Conservation (phyloP, 495 filamentous ascomycete species). For the Xylaria longipes region DNA sequence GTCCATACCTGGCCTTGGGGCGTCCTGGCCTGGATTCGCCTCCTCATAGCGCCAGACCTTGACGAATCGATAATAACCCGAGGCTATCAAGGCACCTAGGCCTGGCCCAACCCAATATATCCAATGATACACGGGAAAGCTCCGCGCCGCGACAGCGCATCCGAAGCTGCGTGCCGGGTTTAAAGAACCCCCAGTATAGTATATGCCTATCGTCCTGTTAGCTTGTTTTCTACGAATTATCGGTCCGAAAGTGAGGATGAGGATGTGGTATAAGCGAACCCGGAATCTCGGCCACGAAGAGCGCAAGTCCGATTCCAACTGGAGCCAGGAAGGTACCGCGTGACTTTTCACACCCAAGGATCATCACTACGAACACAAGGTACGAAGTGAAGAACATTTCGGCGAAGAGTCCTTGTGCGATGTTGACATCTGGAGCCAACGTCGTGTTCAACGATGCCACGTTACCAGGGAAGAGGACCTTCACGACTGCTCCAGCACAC, state of each 20-base stretch:
- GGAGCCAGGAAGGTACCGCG: slow-evolving; percentile 76
- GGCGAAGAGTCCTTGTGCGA: slow-evolving; percentile 70
- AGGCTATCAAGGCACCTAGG: slow-evolving; percentile 68
- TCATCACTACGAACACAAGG: slow-evolving; percentile 74
- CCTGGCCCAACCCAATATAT: slow-evolving; percentile 71
- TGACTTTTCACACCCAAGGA: slow-evolving; percentile 77
- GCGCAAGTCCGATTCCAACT: slow-evolving; percentile 71
- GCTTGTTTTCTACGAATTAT: not conserved
- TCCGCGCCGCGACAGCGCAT: slow-evolving; percentile 52
- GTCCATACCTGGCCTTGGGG: not conserved
- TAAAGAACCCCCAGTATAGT: slow-evolving; percentile 61
- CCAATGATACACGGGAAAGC: slow-evolving; percentile 58
- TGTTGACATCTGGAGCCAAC: slow-evolving; percentile 61
- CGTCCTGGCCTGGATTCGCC: slow-evolving; percentile 77
- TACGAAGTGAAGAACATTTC: slow-evolving; percentile 78
- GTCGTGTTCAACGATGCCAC: slow-evolving; percentile 59
- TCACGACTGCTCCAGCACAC: slow-evolving; percentile 59
- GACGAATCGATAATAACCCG: slow-evolving; percentile 69
- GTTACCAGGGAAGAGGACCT: slow-evolving; percentile 57
- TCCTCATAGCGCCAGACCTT: slow-evolving; percentile 73
- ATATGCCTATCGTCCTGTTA: slow-evolving; percentile 49
- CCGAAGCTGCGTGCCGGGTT: slow-evolving; percentile 62
- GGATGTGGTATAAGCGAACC: slow-evolving; percentile 55
- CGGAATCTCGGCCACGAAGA: slow-evolving; percentile 71
- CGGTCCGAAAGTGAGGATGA: not conserved